Evolutionary conservation across 176 grass and related monocot genomes (phyloP).

Genomic region (Juncus inflexus): DNA sequence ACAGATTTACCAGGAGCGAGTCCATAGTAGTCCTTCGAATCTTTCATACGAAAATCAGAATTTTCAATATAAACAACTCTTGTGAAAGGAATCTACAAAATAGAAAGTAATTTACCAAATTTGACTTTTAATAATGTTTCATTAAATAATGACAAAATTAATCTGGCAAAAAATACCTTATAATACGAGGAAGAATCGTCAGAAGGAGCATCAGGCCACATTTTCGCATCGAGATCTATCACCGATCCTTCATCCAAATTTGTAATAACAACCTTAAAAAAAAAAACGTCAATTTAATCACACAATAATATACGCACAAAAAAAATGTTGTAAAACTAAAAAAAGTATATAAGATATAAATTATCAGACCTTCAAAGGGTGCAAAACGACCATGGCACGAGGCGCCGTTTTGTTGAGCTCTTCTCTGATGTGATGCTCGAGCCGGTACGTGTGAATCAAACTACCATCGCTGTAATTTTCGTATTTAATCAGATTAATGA

Average conservation of each 20-base stretch:
- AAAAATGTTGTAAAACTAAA: conserved; percentile 16
- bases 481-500: neutral
- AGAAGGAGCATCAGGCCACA: conserved; percentile 89
- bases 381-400: conserved; percentile 84
- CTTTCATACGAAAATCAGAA: conserved; percentile 88
- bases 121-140: no score
- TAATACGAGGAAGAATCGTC: conserved; percentile 67
- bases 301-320: conserved; percentile 13
- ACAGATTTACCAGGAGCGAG: conserved; percentile 89
- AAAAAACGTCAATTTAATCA: neutral
- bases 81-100: conserved; percentile 67
- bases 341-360: conserved; percentile 21
- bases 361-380: conserved; percentile 74
- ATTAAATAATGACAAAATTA: no score
- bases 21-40: conserved; percentile 97
- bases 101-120: neutral
- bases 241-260: conserved; percentile 73
- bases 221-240: conserved; percentile 78
- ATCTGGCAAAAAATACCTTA: conserved; percentile 38
- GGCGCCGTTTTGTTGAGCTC: conserved; percentile 90
- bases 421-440: conserved; percentile 94
- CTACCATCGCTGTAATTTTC: conserved; percentile 83
- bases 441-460: conserved; percentile 69
- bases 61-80: conserved; percentile 70
- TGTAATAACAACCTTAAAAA: conserved; percentile 80